These are phyloP conservation scores for Pyricularia grisea DNA, from an alignment of 2,329 filamentous ascomycete genomes.

Conservation along the genomic window DNA sequence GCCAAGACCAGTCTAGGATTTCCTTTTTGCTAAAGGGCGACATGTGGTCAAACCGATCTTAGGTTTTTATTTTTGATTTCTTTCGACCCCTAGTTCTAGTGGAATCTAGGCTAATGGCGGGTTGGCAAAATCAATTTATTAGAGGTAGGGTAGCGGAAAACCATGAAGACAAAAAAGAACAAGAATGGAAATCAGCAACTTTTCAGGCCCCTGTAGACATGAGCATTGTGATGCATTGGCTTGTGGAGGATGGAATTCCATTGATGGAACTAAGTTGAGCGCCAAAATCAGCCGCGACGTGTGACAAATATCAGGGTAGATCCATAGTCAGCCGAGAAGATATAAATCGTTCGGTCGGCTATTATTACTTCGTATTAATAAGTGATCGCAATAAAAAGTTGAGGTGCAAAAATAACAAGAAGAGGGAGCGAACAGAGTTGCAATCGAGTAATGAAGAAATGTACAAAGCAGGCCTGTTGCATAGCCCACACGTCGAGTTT, in stretches of 20 bases:
- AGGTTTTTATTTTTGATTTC: not conserved
- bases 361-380: not conserved
- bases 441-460: not conserved
- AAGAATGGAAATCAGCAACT: not conserved
- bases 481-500: conserved; percentile 1
- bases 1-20: not conserved
- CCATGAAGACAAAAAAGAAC: not conserved
- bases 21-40: not conserved
- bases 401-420: not conserved
- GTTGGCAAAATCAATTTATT: not conserved
- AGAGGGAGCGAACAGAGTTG: not conserved
- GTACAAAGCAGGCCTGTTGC: not conserved
- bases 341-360: not conserved
- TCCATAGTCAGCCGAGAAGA: not conserved
- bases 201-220: not conserved
- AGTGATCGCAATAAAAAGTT: not conserved
- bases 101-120: not conserved
- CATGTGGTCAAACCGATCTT: not conserved
- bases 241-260: not conserved
- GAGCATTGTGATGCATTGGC: not conserved
- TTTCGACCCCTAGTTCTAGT: not conserved
- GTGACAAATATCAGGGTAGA: not conserved
- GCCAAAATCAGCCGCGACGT: not conserved
- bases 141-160: not conserved
- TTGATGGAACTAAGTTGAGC: not conserved